Conservation (phyloP, 164 flowering plant genomes). For the Euptelea pleiosperma region DNA sequence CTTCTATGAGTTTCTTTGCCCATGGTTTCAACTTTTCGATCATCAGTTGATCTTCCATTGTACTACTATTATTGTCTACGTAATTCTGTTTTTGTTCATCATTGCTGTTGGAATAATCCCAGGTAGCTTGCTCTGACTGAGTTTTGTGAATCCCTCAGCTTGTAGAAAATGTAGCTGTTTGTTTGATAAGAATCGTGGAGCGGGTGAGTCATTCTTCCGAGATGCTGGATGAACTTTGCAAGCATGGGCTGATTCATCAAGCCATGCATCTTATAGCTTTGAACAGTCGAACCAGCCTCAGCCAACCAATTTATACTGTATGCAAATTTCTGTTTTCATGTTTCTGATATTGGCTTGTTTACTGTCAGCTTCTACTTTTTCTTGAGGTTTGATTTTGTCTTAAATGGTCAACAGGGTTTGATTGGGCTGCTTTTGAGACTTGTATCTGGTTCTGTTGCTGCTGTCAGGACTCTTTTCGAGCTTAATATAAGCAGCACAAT, state of each 20-base stretch:
- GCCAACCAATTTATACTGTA: slow-evolving; percentile 56
- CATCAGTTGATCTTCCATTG: no score
- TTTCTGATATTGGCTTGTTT: not conserved
- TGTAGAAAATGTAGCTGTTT: slow-evolving; percentile 65
- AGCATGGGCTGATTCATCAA: slow-evolving; percentile 65
- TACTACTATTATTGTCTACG: no score
- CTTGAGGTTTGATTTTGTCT: not conserved
- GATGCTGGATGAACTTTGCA: slow-evolving; percentile 64
- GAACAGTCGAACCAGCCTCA: slow-evolving; percentile 49
- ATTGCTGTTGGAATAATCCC: no score
- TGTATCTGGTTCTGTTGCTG: slow-evolving; percentile 63
- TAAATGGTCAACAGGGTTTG: slow-evolving; percentile 54
- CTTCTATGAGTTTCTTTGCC: not conserved
- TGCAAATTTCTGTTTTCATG: slow-evolving; percentile 7
- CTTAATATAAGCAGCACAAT: slow-evolving; percentile 59
- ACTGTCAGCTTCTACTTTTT: not conserved
- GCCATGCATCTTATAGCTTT: slow-evolving; percentile 47
- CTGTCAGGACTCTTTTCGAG: slow-evolving; percentile 70
- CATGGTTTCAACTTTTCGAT: no score
- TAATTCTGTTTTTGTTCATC: no score
- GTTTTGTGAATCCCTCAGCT: slow-evolving; percentile 46
- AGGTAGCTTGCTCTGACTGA: no score
- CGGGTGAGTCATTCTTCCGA: slow-evolving; percentile 44
- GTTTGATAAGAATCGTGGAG: slow-evolving; percentile 66
- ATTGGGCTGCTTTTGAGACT: slow-evolving; percentile 68